Evolutionary conservation across 129 eudicot genomes (phyloP).

Genomic region (Tagetes erecta): DNA sequence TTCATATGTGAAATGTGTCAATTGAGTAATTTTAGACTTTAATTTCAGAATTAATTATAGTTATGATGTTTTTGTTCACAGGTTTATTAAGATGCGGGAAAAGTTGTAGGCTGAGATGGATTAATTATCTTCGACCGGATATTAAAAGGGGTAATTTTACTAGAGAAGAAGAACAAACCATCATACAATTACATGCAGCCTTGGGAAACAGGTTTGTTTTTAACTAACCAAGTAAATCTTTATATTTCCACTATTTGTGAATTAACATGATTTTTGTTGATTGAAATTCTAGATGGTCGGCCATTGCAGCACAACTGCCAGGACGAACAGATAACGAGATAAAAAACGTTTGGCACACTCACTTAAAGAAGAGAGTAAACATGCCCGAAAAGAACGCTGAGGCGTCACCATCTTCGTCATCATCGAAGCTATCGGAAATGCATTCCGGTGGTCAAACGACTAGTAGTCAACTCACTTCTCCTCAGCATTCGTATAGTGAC

Average conservation of each 20-base stretch:
- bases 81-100: conserved; percentile 76
- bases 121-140: conserved; percentile 62
- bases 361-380: conserved; percentile 57
- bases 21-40: background rate
- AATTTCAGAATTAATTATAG: background rate
- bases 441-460: conserved; percentile 4
- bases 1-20: background rate
- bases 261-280: background rate
- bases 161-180: conserved; percentile 65
- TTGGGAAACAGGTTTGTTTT: conserved; percentile 67
- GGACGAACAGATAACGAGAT: conserved; percentile 93
- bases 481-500: conserved; percentile 38
- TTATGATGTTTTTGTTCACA: conserved; percentile 6
- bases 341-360: conserved; percentile 88
- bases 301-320: conserved; percentile 72
- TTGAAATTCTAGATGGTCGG: conserved; percentile 65
- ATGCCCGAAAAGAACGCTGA: conserved; percentile 13
- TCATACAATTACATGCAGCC: conserved; percentile 52
- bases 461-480: conserved; percentile 31
- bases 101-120: conserved; percentile 82
- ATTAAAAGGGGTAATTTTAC: conserved; percentile 68
- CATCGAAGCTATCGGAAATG: conserved; percentile 4
- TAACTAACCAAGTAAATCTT: background rate
- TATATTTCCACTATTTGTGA: background rate
- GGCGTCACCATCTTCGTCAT: conserved; percentile 22